Evolutionary conservation across 306 rosid species (phyloP).

Genomic region (Sesbania bispinosa): DNA sequence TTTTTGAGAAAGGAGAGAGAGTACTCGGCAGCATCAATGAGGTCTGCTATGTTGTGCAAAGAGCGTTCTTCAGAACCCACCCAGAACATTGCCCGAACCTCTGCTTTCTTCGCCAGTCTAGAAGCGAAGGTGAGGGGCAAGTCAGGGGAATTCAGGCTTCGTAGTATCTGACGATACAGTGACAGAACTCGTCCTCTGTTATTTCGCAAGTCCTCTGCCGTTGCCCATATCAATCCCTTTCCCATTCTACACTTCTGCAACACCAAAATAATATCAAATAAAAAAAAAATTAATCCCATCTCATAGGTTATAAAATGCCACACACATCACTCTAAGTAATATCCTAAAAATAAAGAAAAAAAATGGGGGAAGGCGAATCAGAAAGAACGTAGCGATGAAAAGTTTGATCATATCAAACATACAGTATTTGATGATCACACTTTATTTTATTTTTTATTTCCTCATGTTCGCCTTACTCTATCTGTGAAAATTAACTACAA

Average conservation of each 20-base stretch:
- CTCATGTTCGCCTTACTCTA: no score
- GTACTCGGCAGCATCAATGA: constrained; percentile 71
- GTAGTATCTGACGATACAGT: constrained; percentile 64
- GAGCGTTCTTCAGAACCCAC: constrained; percentile 80
- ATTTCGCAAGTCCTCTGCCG: constrained; percentile 66
- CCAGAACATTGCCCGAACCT: constrained; percentile 64
- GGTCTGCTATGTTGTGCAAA: constrained; percentile 71
- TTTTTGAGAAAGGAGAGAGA: constrained; percentile 67
- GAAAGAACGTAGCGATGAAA: constrained; percentile 40
- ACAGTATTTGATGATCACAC: no score
- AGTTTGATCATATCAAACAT: no score
- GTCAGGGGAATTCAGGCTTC: constrained; percentile 70
- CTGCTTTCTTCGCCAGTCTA: constrained; percentile 64
- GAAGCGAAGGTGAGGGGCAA: constrained; percentile 63
- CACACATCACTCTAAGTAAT: no score
- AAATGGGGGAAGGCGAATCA: constrained; percentile 11
- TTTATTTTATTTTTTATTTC: no score
- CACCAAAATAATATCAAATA: background rate
- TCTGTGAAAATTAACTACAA: no score
- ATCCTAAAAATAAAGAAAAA: no score
- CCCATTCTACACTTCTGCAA: constrained; percentile 33
- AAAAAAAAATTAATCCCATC: background rate
- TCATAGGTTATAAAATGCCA: no score
- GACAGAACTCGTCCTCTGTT: constrained; percentile 65
- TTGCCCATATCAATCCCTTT: constrained; percentile 75